Percentiles rank a stretch among this genome's conserved stretches.
These are phyloP conservation scores for Coccomyxa sp. DNA, from an alignment of 139 green algal species.

Conservation along the genomic window DNA sequence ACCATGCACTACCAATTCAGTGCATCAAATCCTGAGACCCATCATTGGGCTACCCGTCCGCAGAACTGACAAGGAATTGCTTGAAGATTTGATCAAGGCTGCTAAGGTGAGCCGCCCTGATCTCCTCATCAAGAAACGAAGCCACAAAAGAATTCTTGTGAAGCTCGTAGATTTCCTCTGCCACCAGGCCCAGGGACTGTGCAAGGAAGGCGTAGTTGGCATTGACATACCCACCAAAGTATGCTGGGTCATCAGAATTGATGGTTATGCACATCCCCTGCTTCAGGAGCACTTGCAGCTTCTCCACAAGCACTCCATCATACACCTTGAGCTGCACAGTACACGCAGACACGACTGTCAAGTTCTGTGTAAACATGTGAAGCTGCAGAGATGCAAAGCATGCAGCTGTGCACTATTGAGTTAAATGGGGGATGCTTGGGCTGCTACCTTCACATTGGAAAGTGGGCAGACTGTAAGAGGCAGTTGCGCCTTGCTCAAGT, in stretches of 20 bases:
- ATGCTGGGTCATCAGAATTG: conserved; percentile 55
- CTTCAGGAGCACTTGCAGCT: conserved; percentile 23
- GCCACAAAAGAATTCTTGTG: background rate
- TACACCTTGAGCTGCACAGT: conserved; percentile 43
- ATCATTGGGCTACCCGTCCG: too few relatives aligned
- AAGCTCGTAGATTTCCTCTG: background rate
- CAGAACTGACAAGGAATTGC: too few relatives aligned
- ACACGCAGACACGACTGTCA: background rate
- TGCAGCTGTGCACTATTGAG: too few relatives aligned
- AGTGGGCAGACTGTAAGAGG: conserved; percentile 70
- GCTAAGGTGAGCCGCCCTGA: background rate
- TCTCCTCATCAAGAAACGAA: background rate
- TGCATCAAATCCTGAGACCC: too few relatives aligned
- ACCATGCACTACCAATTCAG: too few relatives aligned
- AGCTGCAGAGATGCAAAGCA: too few relatives aligned
- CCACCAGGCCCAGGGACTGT: conserved; percentile 1
- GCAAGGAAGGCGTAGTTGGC: conserved; percentile 42
- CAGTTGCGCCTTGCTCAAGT: conserved; percentile 14
- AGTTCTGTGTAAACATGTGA: background rate
- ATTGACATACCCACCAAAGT: conserved; percentile 49
- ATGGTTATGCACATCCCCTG: conserved; percentile 11
- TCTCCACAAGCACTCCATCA: conserved; percentile 21
- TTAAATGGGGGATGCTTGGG: too few relatives aligned
- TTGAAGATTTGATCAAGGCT: too few relatives aligned
- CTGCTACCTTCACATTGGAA: conserved; percentile 44